Conservation (phyloP, 2,329 filamentous ascomycete genomes). For the Hymenoscyphus infarciens region DNA sequence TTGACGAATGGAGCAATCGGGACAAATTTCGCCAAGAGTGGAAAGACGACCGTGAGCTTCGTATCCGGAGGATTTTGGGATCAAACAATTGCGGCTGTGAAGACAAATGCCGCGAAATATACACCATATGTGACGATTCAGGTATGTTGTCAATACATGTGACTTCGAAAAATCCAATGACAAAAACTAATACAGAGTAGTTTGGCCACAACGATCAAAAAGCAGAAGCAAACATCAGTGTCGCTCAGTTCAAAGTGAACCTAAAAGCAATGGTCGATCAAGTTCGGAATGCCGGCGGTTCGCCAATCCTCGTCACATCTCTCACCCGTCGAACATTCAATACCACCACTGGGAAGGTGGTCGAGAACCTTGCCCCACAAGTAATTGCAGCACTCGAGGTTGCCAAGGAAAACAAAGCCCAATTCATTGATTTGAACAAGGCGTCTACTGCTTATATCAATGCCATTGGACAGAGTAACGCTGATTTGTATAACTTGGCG, state of each 20-base stretch:
- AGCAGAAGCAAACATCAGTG: slow-evolving; percentile 37
- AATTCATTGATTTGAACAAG: slow-evolving; percentile 44
- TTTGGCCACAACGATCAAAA: slow-evolving; percentile 55
- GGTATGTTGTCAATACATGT: slow-evolving; percentile 28
- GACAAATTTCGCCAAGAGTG: slow-evolving; percentile 46
- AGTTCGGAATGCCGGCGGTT: slow-evolving; percentile 33
- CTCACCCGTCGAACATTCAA: slow-evolving; percentile 44
- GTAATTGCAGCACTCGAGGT: slow-evolving; percentile 40
- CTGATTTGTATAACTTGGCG: slow-evolving; percentile 38
- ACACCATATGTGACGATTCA: slow-evolving; percentile 48
- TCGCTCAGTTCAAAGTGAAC: slow-evolving; percentile 42
- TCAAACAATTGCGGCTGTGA: slow-evolving; percentile 40
- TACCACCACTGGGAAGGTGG: slow-evolving; percentile 36
- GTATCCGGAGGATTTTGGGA: slow-evolving; percentile 45
- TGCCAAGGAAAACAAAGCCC: slow-evolving; percentile 34
- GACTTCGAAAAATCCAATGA: neutral
- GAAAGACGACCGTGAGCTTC: slow-evolving; percentile 46
- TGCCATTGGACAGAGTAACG: slow-evolving; percentile 41
- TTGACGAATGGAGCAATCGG: slow-evolving; percentile 43
- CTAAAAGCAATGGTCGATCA: slow-evolving; percentile 38
- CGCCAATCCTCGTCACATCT: slow-evolving; percentile 44
- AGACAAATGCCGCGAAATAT: slow-evolving; percentile 34
- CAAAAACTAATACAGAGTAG: slow-evolving; percentile 16
- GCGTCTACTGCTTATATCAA: slow-evolving; percentile 44
- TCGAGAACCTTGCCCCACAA: slow-evolving; percentile 41